Evolutionary conservation across 148 eudicot species (phyloP).

Genomic region (Rhododendron ovatum): DNA sequence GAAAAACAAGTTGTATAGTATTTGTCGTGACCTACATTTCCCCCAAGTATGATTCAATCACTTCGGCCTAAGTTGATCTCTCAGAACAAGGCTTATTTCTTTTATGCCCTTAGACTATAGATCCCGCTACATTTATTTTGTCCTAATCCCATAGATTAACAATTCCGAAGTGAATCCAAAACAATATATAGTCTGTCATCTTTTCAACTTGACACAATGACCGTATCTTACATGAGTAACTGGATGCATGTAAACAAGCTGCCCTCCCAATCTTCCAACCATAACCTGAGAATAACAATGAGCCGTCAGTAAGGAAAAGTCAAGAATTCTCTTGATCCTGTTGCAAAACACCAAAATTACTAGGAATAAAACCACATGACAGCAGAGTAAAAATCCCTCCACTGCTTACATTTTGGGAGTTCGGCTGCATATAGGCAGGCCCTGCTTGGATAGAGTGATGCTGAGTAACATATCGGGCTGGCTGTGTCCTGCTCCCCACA

Average conservation of each 20-base stretch:
- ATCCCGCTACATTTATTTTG: background rate
- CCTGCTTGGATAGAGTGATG: conserved; percentile 61
- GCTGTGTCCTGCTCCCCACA: conserved; percentile 52
- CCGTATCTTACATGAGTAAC: conserved; percentile 60
- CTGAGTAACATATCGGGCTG: conserved; percentile 49
- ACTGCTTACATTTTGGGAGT: conserved; percentile 61
- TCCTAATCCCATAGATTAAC: background rate
- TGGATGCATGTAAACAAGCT: conserved; percentile 69
- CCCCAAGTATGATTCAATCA: background rate
- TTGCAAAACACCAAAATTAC: background rate
- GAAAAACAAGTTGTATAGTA: background rate
- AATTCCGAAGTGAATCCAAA: background rate
- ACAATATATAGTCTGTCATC: background rate
- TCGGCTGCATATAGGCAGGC: conserved; percentile 47
- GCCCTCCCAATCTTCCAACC: conserved; percentile 70
- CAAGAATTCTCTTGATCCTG: background rate
- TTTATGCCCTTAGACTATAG: background rate
- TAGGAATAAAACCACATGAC: background rate
- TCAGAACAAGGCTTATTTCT: background rate
- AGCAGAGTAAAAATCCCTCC: background rate
- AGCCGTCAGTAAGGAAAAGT: conserved; percentile 3
- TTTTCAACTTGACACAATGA: background rate
- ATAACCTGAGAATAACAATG: conserved; percentile 47
- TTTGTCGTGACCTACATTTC: background rate
- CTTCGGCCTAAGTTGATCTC: background rate